Percentiles rank a stretch among this genome's conserved stretches.
phyloP scores from a whole-genome alignment of 371 early-diverging fungal genomes.

The Mycotypha africana region DNA sequence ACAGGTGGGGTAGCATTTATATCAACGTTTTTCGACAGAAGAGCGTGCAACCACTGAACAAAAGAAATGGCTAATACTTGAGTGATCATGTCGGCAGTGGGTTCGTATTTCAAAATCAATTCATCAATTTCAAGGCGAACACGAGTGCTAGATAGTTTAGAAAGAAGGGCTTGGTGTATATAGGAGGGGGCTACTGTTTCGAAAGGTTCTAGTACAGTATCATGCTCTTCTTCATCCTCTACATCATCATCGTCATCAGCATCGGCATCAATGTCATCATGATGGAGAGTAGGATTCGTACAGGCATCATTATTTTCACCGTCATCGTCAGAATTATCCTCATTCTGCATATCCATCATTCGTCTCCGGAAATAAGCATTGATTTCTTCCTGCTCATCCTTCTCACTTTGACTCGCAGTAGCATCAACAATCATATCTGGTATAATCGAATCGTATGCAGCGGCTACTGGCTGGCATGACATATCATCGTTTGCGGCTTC shows the following conservation, averaged over 20 bases:
- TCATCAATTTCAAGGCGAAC: conserved; percentile 55
- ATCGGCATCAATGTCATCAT: neutral
- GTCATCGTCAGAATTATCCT: neutral
- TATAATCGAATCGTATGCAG: conserved; percentile 9
- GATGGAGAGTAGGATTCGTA: too few relatives aligned
- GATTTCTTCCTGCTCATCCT: conserved; percentile 5
- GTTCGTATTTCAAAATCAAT: conserved; percentile 52
- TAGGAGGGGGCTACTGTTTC: conserved; percentile 44
- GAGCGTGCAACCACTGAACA: conserved; percentile 28
- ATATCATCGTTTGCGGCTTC: conserved; percentile 8
- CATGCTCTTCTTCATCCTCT: conserved; percentile 19
- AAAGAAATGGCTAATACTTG: conserved; percentile 34
- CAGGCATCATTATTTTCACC: too few relatives aligned
- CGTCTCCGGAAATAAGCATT: conserved; percentile 3
- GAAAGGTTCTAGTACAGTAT: conserved; percentile 25
- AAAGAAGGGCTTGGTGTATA: conserved; percentile 48
- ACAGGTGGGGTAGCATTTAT: conserved; percentile 4
- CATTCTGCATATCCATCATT: conserved; percentile 2
- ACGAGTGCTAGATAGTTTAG: conserved; percentile 50
- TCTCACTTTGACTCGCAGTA: conserved; percentile 1
- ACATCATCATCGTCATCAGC: conserved; percentile 6
- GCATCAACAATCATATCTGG: conserved; percentile 7
- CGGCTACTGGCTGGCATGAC: conserved; percentile 5
- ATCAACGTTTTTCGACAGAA: neutral
- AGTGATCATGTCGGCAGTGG: conserved; percentile 31